Percentiles rank a stretch among this genome's conserved stretches.
phyloP scores from a whole-genome alignment of 2,329 filamentous ascomycete species.

The Cladorrhinum sp. region DNA sequence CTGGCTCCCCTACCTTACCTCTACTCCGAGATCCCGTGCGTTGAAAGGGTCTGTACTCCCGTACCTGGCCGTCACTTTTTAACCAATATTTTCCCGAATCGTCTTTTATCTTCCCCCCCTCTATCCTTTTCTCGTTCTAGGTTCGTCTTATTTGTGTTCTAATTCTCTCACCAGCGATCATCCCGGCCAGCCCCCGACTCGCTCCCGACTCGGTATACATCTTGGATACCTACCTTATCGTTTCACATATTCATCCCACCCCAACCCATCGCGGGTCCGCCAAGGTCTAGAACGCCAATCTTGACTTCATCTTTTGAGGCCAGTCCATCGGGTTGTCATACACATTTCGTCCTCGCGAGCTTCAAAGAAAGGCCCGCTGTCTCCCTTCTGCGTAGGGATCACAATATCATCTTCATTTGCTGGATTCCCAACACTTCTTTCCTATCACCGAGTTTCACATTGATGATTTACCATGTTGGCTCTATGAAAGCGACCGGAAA shows the following conservation, averaged over 20 bases:
- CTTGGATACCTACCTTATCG: background rate
- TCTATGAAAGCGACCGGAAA: background rate
- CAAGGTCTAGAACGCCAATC: background rate
- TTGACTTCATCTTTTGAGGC: background rate
- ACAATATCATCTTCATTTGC: background rate
- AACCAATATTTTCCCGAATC: background rate
- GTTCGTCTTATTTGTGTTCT: background rate
- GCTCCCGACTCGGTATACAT: constrained; percentile 1
- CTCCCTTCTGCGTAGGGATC: background rate
- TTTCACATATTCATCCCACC: background rate
- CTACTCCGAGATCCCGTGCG: background rate
- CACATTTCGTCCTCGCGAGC: background rate
- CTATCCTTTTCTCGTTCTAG: background rate
- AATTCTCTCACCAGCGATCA: background rate
- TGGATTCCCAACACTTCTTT: background rate
- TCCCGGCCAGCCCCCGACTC: constrained; percentile 4
- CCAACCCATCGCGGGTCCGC: background rate
- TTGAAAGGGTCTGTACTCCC: too few relatives aligned
- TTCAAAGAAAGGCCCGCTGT: background rate
- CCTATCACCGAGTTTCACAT: background rate
- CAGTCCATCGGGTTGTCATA: background rate
- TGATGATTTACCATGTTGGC: background rate
- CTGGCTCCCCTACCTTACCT: background rate
- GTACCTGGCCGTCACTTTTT: background rate
- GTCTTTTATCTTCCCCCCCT: background rate